Evolutionary conservation across 192 early-diverging fungal species (phyloP).

Genomic region (Linnemannia elongata): DNA sequence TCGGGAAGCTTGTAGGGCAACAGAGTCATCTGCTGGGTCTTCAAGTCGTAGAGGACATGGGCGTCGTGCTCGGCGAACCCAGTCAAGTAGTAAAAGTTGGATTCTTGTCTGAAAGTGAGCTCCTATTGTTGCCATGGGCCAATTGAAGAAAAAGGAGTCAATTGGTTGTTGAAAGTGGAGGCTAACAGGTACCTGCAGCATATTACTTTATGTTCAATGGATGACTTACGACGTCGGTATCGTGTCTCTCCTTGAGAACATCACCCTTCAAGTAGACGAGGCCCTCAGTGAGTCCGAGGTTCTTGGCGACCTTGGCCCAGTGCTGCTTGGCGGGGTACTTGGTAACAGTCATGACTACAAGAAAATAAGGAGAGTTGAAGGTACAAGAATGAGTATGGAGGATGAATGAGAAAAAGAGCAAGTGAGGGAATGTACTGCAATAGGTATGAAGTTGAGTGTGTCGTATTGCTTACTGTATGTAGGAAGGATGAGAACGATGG

Average conservation of each 20-base stretch:
- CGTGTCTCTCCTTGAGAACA: constrained; percentile 71
- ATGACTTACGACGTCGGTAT: constrained; percentile 77
- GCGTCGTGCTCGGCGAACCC: constrained; percentile 85
- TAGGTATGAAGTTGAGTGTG: too few species aligned
- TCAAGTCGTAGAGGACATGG: constrained; percentile 79
- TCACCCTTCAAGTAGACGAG: constrained; percentile 75
- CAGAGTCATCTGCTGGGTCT: constrained; percentile 72
- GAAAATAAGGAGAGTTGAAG: neutral
- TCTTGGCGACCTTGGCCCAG: constrained; percentile 68
- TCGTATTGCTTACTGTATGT: neutral
- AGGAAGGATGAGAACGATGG: neutral
- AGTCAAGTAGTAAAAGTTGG: constrained; percentile 91
- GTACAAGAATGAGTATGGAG: neutral
- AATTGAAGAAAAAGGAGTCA: constrained; percentile 24
- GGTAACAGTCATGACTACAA: constrained; percentile 31
- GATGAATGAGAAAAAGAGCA: neutral
- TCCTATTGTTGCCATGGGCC: constrained; percentile 69
- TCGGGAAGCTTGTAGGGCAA: constrained; percentile 77
- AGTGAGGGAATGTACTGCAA: too few species aligned
- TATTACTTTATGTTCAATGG: constrained; percentile 29
- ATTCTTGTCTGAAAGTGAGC: constrained; percentile 86
- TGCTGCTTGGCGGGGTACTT: constrained; percentile 76
- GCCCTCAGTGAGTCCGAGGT: constrained; percentile 70
- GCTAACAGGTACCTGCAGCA: constrained; percentile 5
- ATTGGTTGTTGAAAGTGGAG: constrained; percentile 2